phyloP scores from a whole-genome alignment of 805 yeast species.

The Monosporozyma unispora region DNA sequence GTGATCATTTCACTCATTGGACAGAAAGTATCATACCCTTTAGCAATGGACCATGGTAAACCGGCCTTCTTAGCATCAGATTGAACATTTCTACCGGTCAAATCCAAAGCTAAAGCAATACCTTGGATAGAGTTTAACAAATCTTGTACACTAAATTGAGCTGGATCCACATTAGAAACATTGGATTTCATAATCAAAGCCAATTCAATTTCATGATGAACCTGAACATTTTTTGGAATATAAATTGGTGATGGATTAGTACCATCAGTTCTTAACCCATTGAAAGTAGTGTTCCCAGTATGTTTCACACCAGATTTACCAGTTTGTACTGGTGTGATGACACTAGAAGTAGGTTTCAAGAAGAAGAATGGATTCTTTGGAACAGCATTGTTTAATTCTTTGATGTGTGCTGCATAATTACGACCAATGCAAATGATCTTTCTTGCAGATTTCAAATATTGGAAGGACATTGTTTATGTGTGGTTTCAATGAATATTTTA shows the following conservation, averaged over 20 bases:
- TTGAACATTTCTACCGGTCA: constrained; percentile 95
- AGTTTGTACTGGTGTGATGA: constrained; percentile 43
- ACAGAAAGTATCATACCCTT: constrained; percentile 92
- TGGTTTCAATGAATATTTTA: no score
- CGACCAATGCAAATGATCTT: constrained; percentile 94
- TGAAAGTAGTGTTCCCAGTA: constrained; percentile 7
- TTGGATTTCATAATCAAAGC: constrained; percentile 65
- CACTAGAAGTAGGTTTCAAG: constrained; percentile 77
- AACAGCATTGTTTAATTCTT: constrained; percentile 71
- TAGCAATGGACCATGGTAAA: constrained; percentile 92
- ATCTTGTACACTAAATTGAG: constrained; percentile 47
- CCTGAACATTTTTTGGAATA: constrained; percentile 70
- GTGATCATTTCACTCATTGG: constrained; percentile 76
- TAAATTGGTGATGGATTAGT: constrained; percentile 60
- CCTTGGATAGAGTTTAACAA: constrained; percentile 78
- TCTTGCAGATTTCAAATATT: constrained; percentile 52
- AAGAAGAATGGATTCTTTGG: constrained; percentile 91
- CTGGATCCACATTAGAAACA: constrained; percentile 52
- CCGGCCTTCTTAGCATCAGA: constrained; percentile 91
- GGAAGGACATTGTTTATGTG: constrained; percentile 36
- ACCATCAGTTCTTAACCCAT: constrained; percentile 24
- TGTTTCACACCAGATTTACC: constrained; percentile 8
- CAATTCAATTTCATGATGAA: constrained; percentile 90
- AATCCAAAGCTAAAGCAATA: constrained; percentile 80
- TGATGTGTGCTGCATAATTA: constrained; percentile 92